Conservation (phyloP, 768 basidiomycete species). For the Nevesoporus exiguus region DNA sequence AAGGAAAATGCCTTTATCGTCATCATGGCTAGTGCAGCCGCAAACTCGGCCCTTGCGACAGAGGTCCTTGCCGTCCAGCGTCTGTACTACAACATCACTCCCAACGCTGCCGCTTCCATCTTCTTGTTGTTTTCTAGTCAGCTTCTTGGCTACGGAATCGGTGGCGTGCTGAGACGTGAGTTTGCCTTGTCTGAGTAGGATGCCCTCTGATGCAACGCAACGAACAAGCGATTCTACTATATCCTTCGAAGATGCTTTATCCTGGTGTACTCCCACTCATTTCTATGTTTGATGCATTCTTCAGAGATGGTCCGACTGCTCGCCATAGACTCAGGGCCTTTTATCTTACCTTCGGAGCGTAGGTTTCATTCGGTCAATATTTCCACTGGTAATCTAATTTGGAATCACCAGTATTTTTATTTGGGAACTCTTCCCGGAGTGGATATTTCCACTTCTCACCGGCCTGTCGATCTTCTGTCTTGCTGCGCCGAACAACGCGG, state of each 20-base stretch:
- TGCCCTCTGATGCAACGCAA: neutral
- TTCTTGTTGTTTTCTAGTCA: conserved; percentile 39
- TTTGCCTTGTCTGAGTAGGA: neutral
- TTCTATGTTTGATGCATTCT: conserved; percentile 36
- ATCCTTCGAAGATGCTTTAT: conserved; percentile 45
- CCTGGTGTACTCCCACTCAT: conserved; percentile 28
- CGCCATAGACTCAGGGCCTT: conserved; percentile 39
- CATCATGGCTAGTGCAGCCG: conserved; percentile 54
- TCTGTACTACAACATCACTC: conserved; percentile 50
- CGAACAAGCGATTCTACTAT: conserved; percentile 33
- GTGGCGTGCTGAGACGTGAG: conserved; percentile 49
- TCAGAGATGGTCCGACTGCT: conserved; percentile 37
- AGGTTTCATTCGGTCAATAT: conserved; percentile 20
- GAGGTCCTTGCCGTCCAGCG: conserved; percentile 54
- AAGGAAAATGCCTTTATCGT: conserved; percentile 58
- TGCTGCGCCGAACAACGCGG: conserved; percentile 46
- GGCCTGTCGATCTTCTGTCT: conserved; percentile 63
- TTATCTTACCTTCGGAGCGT: conserved; percentile 28
- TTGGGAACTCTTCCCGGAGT: conserved; percentile 27
- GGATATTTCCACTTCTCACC: conserved; percentile 56
- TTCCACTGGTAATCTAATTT: neutral
- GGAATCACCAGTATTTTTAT: conserved; percentile 32
- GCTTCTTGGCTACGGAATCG: conserved; percentile 50
- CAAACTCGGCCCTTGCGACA: conserved; percentile 50
- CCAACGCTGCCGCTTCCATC: conserved; percentile 43